Conservation (phyloP, 2,329 filamentous ascomycete genomes). For the Magnaporthiopsis rhizophila region DNA sequence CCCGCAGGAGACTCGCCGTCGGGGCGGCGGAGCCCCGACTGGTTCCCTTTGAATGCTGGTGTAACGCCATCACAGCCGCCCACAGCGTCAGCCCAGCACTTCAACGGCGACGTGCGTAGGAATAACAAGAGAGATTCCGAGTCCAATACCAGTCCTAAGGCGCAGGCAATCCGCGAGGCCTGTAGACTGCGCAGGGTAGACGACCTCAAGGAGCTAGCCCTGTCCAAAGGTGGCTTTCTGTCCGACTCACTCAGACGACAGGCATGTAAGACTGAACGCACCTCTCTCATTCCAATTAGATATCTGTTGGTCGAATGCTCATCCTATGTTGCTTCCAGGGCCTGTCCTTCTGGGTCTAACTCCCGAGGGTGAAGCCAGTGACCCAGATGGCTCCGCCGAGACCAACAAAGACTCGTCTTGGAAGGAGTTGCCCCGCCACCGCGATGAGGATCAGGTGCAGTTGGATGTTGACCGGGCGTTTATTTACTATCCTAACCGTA, state of each 20-base stretch:
- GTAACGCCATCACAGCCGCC: neutral
- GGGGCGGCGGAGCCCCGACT: no score
- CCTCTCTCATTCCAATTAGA: neutral
- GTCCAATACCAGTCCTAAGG: conserved; percentile 22
- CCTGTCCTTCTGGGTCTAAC: conserved; percentile 46
- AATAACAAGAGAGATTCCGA: neutral
- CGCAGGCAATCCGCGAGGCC: conserved; percentile 46
- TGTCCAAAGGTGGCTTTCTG: conserved; percentile 58
- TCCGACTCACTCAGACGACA: conserved; percentile 58
- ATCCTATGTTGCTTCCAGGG: conserved; percentile 36
- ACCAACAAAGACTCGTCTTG: conserved; percentile 31
- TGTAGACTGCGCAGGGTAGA: conserved; percentile 51
- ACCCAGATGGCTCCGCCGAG: conserved; percentile 11
- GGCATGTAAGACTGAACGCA: conserved; percentile 59
- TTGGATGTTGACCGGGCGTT: conserved; percentile 95
- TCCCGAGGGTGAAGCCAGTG: conserved; percentile 15
- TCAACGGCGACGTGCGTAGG: neutral
- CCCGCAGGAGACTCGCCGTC: neutral
- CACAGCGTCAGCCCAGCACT: neutral
- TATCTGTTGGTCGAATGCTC: conserved; percentile 3
- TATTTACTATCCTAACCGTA: conserved; percentile 86
- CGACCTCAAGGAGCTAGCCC: conserved; percentile 49
- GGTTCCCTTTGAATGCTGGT: neutral
- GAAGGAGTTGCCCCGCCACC: conserved; percentile 63
- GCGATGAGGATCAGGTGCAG: conserved; percentile 83